Conservation (phyloP, 257 asterid genomes). For the Plectranthus barbatus region DNA sequence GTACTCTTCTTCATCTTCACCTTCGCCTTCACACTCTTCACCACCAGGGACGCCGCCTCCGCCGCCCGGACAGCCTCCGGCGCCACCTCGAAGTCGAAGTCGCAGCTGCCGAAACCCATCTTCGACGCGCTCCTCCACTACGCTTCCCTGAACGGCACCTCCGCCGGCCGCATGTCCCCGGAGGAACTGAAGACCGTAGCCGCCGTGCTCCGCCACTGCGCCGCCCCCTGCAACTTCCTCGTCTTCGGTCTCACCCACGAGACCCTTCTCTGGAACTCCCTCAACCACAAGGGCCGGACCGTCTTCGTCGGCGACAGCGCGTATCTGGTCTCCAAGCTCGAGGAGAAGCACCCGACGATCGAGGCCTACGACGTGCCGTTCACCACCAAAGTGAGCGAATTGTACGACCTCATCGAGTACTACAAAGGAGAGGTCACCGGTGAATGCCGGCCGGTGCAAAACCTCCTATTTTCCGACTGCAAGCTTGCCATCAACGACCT, state of each 20-base stretch:
- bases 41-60: slow-evolving; percentile 33
- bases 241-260: slow-evolving; percentile 76
- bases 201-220: slow-evolving; percentile 52
- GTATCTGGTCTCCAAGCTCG: slow-evolving; percentile 38
- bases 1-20: slow-evolving; percentile 49
- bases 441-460: slow-evolving; percentile 70
- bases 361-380: slow-evolving; percentile 76
- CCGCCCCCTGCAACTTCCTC: slow-evolving; percentile 62
- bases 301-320: slow-evolving; percentile 65
- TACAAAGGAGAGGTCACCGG: slow-evolving; percentile 27
- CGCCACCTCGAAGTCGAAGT: slow-evolving; percentile 1
- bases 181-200: slow-evolving; percentile 46
- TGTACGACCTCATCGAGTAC: slow-evolving; percentile 43
- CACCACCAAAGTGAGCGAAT: slow-evolving; percentile 60
- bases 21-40: slow-evolving; percentile 46
- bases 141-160: slow-evolving; percentile 37
- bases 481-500: slow-evolving; percentile 65
- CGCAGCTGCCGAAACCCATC: slow-evolving; percentile 33
- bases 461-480: slow-evolving; percentile 81
- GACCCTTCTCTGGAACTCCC: slow-evolving; percentile 65
- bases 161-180: slow-evolving; percentile 40
- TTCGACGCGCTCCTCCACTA: slow-evolving; percentile 70
- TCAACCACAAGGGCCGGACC: slow-evolving; percentile 71
- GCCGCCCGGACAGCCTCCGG: neutral
- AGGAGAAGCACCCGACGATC: slow-evolving; percentile 44